Base-by-base conservation (phyloP, 352 stramenopile genomes). In the Globisporangium nagaii region DNA sequence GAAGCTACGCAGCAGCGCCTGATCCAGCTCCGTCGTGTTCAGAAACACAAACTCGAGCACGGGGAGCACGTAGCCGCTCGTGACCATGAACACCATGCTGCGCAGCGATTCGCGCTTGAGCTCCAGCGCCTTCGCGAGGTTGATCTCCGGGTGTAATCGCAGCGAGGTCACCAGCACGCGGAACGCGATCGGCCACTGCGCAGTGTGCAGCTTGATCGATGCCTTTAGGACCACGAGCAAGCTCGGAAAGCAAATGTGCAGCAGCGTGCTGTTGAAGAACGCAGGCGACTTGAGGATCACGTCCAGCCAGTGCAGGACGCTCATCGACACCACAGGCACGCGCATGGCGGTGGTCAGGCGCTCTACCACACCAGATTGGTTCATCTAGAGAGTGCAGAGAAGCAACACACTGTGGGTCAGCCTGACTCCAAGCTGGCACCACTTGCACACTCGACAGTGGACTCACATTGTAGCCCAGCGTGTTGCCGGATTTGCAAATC, bases 41-140 rank as follows among this genome's bases (percentile, higher is more conserved):
- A 73, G 76, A 19, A 78, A 79, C 36, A 95, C 75, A 49, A 92
- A 95, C 60, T 93, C 80, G 19, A 95, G 62, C 17, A 95, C 82
- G 0, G 84, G 84, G 19, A 95, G 56, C 7, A 95, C 82, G 36
- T 95, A 95, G 35, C 84, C 84, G 56, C 75, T 88, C 5, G 82
- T 91, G 59, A 95, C 90, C 75, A 95, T 87, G 51, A 88, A 90
- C 19, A 91, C 80, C 84, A 95, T 93, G 34, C 74, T 90, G 2
- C 84, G 76, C 37, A 95, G 68, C 15, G 82, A 86, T 55, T 95
- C 84, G 1, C 83, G 78, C 58, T 93, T 93, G 35, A 93, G 64
- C 43, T 95, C 84, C 0, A 95, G 65, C 15, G 80, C 78, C 71
- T 95, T 95, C 36, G 93, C 82, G 1, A 82, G 80, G 30, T 95